A percentile compares a stretch with the other conserved stretches of the same genome.
These are phyloP conservation scores for Pseudogymnoascus sp. DNA, from an alignment of 2,329 filamentous ascomycete species.

Conservation along the genomic window DNA sequence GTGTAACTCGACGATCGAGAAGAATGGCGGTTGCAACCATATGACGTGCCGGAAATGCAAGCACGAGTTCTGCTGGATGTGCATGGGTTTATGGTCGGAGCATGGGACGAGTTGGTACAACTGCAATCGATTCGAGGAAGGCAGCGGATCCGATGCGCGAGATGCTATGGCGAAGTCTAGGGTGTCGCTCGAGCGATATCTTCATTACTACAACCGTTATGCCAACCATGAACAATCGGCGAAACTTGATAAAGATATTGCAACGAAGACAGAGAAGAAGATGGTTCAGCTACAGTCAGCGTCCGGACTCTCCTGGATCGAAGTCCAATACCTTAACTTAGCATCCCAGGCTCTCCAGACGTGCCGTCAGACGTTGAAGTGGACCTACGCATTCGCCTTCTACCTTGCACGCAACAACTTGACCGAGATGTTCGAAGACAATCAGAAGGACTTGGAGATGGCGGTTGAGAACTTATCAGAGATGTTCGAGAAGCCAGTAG, in stretches of 20 bases:
- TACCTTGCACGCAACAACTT: conserved; percentile 94
- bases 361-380: conserved; percentile 97
- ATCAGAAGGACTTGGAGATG: conserved; percentile 96
- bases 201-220: conserved; percentile 98
- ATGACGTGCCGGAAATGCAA: conserved; percentile 97
- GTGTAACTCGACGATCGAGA: conserved; percentile 95
- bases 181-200: conserved; percentile 85
- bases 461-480: conserved; percentile 94
- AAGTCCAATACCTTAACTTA: conserved; percentile 92
- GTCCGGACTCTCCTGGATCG: conserved; percentile 97
- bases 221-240: conserved; percentile 98
- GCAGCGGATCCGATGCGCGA: conserved; percentile 80
- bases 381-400: conserved; percentile 98
- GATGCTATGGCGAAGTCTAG: conserved; percentile 88
- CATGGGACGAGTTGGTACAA: conserved; percentile 99
- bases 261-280: conserved; percentile 95
- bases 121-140: conserved; percentile 95
- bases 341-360: conserved; percentile 90
- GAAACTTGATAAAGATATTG: conserved; percentile 92
- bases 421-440: conserved; percentile 96
- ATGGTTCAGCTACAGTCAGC: conserved; percentile 93
- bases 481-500: conserved; percentile 97
- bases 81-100: conserved; percentile 97
- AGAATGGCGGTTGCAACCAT: conserved; percentile 96
- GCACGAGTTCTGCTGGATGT: conserved; percentile 99